Evolutionary conservation across 192 early-diverging fungal species (phyloP), one percentile per base, ranked within the genome.

Genomic region (Powellomyces hirtus): DNA sequence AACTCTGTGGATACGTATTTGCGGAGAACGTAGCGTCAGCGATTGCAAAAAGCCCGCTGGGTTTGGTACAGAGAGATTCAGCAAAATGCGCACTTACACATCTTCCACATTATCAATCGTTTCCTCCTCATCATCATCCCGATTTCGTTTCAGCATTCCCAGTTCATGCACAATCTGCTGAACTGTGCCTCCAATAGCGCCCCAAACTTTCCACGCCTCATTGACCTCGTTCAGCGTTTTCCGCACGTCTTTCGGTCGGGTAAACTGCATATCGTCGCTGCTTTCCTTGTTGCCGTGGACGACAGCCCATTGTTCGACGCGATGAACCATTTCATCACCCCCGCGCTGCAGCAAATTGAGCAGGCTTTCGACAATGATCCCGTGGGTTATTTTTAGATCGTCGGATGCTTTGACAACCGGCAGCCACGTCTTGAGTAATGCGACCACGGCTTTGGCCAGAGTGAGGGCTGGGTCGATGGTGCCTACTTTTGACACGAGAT

Each of bases 161-260:
- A 72, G 27, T 14, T 64, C 64, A 16, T 62, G 33, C 7, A 74
- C 60, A 37, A 77, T 37, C 38, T 74, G 68, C 42, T 68, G 58
- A 22, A 80, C 64, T 10, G 52, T 35, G 1, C 75, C 78, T 7
- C 75, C 78, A 29, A 80, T 18, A 8, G 65, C 62, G 34, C 75
- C 78, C 71, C 71, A 73, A 5, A 80, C 60, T 18, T 44, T 45
- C 78, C 78, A 80, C 16, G 62, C 78, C 49, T 38, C 64, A 50
- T 68, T 74, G 4, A 77, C 57, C 16, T 77, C 70, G 1, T 60
- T 51, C 26, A 76, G 13, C 29, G 30, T 31, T 20, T 34, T 34
- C 2, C 64, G 62, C 14, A 59, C 57, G 29, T 60, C 42, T 38
- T 34, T 27, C 33, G 49, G 11, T 5, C 14, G 27, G 18, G 46